Evolutionary conservation across 768 basidiomycete species (phyloP).

Genomic region (Kwoniella newhampshirensis): DNA sequence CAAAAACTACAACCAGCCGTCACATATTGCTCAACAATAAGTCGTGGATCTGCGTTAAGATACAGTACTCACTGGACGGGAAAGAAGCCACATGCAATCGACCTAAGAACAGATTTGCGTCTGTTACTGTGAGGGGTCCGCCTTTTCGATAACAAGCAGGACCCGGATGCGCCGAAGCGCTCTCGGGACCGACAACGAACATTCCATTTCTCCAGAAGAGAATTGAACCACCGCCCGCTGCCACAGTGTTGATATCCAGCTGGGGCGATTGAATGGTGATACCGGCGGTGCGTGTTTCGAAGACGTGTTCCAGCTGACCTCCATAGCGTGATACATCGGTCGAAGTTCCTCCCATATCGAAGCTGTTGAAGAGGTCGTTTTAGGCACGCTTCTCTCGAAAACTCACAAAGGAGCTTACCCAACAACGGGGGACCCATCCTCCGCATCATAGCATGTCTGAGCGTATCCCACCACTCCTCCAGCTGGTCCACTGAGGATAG

Average conservation of each 20-base stretch:
- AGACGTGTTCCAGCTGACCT: slow-evolving; percentile 84
- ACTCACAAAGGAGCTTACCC: no score
- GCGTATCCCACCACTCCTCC: slow-evolving; percentile 96
- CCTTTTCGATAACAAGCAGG: slow-evolving; percentile 71
- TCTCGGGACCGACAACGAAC: slow-evolving; percentile 91
- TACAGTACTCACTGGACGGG: slow-evolving; percentile 55
- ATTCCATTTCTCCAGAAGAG: slow-evolving; percentile 84
- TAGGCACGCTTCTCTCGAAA: no score
- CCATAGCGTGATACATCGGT: slow-evolving; percentile 93
- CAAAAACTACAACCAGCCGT: slow-evolving; percentile 93
- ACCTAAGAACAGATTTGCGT: slow-evolving; percentile 44
- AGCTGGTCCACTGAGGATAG: slow-evolving; percentile 81
- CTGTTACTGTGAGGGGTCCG: slow-evolving; percentile 63
- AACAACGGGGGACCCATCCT: slow-evolving; percentile 71
- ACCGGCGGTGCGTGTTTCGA: slow-evolving; percentile 41
- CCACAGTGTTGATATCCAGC: slow-evolving; percentile 45
- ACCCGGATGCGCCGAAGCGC: slow-evolving; percentile 91
- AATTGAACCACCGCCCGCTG: slow-evolving; percentile 86
- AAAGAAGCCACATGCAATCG: slow-evolving; percentile 66
- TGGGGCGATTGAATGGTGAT: slow-evolving; percentile 43
- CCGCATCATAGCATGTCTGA: slow-evolving; percentile 79
- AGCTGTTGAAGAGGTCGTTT: no score
- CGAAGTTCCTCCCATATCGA: slow-evolving; percentile 66
- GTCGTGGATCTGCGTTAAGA: not conserved
- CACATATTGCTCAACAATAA: not conserved